These are phyloP conservation scores for Chenopodium album DNA, from an alignment of 148 eudicot species.

Conservation along the genomic window DNA sequence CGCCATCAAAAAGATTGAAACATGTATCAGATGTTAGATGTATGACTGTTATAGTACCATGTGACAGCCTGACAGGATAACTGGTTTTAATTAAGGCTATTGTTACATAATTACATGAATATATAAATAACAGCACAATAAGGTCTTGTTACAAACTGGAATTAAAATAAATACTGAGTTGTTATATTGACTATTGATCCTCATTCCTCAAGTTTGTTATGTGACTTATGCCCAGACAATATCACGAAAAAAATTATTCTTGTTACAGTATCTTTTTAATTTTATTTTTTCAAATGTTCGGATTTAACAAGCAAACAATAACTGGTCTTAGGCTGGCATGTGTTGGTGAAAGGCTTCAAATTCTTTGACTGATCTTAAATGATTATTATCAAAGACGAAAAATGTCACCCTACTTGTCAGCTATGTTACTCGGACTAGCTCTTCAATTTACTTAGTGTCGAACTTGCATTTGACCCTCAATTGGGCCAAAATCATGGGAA, in stretches of 20 bases:
- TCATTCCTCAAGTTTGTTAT: neutral
- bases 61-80: constrained; percentile 25
- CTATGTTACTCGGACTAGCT: too few species aligned
- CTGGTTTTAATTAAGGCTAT: neutral
- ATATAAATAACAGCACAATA: neutral
- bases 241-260: constrained; percentile 16
- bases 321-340: constrained; percentile 19
- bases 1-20: neutral
- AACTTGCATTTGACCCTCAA: too few species aligned
- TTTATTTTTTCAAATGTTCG: neutral
- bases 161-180: neutral
- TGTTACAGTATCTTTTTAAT: neutral
- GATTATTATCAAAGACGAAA: neutral
- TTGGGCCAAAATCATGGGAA: too few species aligned
- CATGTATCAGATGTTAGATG: neutral
- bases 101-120: constrained; percentile 6
- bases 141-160: neutral
- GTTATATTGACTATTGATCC: neutral
- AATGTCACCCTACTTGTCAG: neutral
- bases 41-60: neutral
- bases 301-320: too few species aligned
- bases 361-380: neutral
- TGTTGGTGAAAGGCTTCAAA: neutral
- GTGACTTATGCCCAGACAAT: neutral
- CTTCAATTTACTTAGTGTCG: too few species aligned